These are phyloP conservation scores for Prunus yedoensis DNA, from an alignment of 331 rosid species.

Conservation along the genomic window DNA sequence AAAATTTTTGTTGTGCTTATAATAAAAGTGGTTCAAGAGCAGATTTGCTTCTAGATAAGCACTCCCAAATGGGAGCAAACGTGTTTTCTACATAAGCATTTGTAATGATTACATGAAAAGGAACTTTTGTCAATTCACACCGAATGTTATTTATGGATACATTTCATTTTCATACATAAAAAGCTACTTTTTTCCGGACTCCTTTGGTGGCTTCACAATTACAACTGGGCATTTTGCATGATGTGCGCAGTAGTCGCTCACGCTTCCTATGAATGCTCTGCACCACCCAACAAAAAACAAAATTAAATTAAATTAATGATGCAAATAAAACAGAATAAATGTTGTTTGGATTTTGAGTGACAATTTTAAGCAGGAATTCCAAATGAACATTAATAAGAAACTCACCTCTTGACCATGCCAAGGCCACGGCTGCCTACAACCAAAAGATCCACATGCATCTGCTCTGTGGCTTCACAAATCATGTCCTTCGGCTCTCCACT, in stretches of 20 bases:
- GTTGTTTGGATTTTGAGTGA: too few relatives aligned
- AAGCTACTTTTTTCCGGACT: conserved; percentile 3
- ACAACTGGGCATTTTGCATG: conserved; percentile 55
- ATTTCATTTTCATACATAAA: too few relatives aligned
- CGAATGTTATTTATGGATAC: too few relatives aligned
- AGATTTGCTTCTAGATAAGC: too few relatives aligned
- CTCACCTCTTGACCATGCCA: conserved; percentile 47
- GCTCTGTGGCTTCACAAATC: conserved; percentile 56
- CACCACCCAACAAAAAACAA: neutral
- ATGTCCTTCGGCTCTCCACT: conserved; percentile 62
- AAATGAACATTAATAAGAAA: too few relatives aligned
- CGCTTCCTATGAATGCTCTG: conserved; percentile 82
- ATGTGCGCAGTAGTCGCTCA: conserved; percentile 77
- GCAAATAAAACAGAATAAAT: neutral
- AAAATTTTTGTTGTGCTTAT: too few relatives aligned
- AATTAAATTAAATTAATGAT: neutral
- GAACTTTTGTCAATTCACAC: too few relatives aligned
- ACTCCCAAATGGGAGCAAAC: too few relatives aligned
- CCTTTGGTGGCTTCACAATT: conserved; percentile 66
- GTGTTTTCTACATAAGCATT: too few relatives aligned
- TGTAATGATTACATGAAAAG: too few relatives aligned
- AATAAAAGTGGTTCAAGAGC: too few relatives aligned
- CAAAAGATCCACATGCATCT: conserved; percentile 52
- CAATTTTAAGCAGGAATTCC: too few relatives aligned
- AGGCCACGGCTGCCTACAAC: conserved; percentile 69